Percentiles rank a stretch among this genome's conserved stretches.
Evolutionary conservation across 1,139 yeast species (phyloP).

Genomic region (Protomyces macrosporus): DNA sequence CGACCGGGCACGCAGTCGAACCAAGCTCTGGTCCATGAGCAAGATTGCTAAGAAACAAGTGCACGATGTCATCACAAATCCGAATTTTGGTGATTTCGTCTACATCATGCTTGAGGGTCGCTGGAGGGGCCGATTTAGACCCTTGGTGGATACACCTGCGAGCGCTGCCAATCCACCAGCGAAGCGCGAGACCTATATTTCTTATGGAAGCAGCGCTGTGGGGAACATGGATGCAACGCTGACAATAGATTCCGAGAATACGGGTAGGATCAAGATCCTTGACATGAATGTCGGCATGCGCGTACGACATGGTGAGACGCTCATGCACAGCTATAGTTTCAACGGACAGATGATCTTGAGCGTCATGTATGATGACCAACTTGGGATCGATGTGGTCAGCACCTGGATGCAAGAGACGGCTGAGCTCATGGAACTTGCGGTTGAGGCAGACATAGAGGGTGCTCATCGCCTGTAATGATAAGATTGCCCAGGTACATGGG

Average conservation of each 20-base stretch:
- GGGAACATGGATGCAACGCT: conserved; percentile 4
- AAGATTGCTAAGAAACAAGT: conserved; percentile 4
- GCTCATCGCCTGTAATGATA: neutral
- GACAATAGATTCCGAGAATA: neutral
- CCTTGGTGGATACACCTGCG: neutral
- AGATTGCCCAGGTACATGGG: neutral
- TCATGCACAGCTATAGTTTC: conserved; percentile 18
- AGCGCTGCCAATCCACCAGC: neutral
- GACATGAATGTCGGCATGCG: conserved; percentile 21
- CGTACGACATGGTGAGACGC: conserved; percentile 11
- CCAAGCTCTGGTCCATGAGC: conserved; percentile 10
- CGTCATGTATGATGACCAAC: conserved; percentile 12
- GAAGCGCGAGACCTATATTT: conserved; percentile 2
- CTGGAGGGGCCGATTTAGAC: neutral
- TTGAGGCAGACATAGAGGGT: neutral
- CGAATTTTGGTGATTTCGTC: conserved; percentile 1
- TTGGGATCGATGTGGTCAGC: conserved; percentile 2
- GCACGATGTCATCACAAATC: neutral
- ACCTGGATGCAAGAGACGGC: conserved; percentile 5
- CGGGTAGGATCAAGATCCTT: neutral
- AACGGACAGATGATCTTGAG: neutral
- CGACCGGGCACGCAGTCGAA: neutral
- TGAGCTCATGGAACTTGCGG: conserved; percentile 9
- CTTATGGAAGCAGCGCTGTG: conserved; percentile 18
- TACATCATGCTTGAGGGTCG: conserved; percentile 10